Evolutionary conservation across 768 basidiomycete genomes (phyloP), one percentile per base, ranked within the genome.

Genomic region (Cystoderma amianthinum): DNA sequence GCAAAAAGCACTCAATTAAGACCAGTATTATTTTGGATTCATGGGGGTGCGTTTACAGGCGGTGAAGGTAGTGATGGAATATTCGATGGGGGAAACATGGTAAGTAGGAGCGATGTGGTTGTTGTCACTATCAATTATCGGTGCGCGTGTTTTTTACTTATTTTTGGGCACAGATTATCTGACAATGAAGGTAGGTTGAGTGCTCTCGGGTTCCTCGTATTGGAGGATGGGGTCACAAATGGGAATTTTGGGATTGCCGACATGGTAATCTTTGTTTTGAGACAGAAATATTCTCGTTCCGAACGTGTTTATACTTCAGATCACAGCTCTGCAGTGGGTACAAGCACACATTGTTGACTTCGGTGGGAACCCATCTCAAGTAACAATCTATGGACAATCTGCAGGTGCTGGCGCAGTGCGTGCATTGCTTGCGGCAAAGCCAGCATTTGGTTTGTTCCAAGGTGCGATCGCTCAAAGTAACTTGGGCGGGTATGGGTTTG

Each of bases 381-480:
- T 82, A 36, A 76, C 73, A 2, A 70, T 80, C 17, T 67, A 68
- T 44, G 78, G 78, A 1, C 68, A 81, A 51, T 74, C 70, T 4
- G 76, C 75, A 10, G 77, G 76, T 20, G 74, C 68, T 7, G 65
- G 61, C 25, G 63, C 69, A 4, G 68, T 72, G 0, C 60, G 66
- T 15, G 60, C 62, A 1, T 50, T 67, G 0, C 58, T 70, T 22
- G 61, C 55, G 5, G 58, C 63, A 1, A 50, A 58, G 5, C 55
- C 55, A 4, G 63, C 65, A 1, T 61, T 61, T 36, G n/a, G n/a
- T n/a, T n/a, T n/a, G n/a, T n/a, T n/a, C n/a, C n/a, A n/a, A n/a
- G n/a, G n/a, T n/a, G n/a, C 70, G 1, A 65, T 68, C 36, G 57
- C 63, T 1, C 59, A 67, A 46, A 74, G 71, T 51, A 76, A 73